Conservation (phyloP, 345 rosid species). For the Hibiscus trionum region DNA sequence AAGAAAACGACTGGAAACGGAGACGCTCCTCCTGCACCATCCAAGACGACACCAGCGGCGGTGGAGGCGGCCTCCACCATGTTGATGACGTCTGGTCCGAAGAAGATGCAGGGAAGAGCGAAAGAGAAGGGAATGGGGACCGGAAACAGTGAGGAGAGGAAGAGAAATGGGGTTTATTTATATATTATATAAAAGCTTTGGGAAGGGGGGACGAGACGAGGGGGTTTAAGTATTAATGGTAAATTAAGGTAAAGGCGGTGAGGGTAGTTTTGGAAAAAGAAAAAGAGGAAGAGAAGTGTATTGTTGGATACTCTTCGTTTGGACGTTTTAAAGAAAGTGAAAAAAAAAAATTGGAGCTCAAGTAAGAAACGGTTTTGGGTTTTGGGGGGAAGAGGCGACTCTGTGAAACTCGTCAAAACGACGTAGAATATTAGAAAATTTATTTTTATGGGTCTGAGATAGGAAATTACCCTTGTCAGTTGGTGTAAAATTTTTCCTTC, state of each 20-base stretch:
- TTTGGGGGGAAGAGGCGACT: not conserved
- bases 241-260: constrained; percentile 10
- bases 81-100: not conserved
- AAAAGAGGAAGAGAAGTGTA: not conserved
- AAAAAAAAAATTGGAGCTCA: constrained; percentile 30
- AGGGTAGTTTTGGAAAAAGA: constrained; percentile 24
- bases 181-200: not conserved
- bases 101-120: not conserved
- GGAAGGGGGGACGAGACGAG: not conserved
- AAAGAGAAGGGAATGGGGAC: no score
- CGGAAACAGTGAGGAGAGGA: no score
- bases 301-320: not conserved
- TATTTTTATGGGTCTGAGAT: constrained; percentile 4
- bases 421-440: no score
- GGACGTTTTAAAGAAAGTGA: not conserved
- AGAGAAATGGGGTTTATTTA: not conserved
- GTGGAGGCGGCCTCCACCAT: not conserved
- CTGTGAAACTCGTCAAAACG: no score
- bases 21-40: not conserved
- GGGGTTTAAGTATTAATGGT: not conserved
- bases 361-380: constrained; percentile 7
- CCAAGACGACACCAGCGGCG: not conserved
- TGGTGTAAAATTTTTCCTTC: constrained; percentile 16
- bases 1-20: constrained; percentile 30
- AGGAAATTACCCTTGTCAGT: constrained; percentile 17